Evolutionary conservation across 2,329 filamentous ascomycete species (phyloP).

Genomic region (Microdochium bolleyi): DNA sequence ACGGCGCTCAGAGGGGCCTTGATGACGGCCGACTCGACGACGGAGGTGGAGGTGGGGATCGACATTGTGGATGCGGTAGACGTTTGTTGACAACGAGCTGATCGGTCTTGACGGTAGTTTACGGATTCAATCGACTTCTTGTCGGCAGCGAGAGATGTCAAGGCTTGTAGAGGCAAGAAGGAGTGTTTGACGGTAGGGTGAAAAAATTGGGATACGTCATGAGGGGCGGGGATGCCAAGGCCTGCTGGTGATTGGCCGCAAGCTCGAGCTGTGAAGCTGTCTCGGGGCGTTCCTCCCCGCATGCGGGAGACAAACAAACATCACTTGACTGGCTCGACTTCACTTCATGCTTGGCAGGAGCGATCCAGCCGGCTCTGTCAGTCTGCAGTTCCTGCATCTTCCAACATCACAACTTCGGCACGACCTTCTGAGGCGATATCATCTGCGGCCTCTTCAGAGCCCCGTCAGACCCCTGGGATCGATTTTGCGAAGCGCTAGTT

Average conservation of each 20-base stretch:
- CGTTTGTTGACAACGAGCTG: conserved; percentile 3
- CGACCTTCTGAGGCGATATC: no score
- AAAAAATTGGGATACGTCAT: not conserved
- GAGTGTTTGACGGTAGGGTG: not conserved
- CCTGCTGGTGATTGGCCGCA: not conserved
- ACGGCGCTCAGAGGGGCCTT: conserved; percentile 56
- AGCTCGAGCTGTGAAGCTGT: not conserved
- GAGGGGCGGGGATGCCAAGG: not conserved
- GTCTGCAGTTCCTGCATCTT: no score
- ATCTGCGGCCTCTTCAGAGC: no score
- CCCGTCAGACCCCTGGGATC: not conserved
- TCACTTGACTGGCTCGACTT: no score
- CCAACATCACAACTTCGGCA: no score
- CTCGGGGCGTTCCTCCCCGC: not conserved
- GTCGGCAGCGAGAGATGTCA: not conserved
- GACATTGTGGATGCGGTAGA: conserved; percentile 22
- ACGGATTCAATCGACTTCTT: not conserved
- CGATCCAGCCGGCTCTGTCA: no score
- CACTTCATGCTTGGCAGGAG: no score
- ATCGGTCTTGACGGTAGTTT: not conserved
- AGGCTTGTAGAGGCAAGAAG: not conserved
- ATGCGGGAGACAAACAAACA: not conserved
- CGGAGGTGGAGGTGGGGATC: conserved; percentile 60
- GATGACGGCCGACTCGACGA: conserved; percentile 61
- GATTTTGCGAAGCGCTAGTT: not conserved